Evolutionary conservation across 768 basidiomycete genomes (phyloP).

Genomic region (Boletus reticulatus): DNA sequence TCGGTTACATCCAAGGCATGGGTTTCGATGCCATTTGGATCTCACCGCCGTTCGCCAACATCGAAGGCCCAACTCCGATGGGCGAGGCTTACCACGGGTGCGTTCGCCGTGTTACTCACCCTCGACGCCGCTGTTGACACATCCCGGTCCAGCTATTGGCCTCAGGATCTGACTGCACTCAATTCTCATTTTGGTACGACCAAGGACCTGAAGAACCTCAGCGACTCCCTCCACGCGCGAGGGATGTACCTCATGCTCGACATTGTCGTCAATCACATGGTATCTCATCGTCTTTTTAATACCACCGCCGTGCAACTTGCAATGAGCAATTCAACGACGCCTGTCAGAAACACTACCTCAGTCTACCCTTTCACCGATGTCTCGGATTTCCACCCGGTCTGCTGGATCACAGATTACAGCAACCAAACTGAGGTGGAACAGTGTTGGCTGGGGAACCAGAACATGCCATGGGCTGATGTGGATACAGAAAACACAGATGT

Average conservation of each 20-base stretch:
- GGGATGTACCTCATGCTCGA: conserved; percentile 64
- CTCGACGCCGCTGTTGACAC: background rate
- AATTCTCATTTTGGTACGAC: conserved; percentile 54
- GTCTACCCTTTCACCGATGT: conserved; percentile 33
- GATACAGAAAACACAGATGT: conserved; percentile 51
- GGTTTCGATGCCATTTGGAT: conserved; percentile 63
- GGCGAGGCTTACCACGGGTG: conserved; percentile 60
- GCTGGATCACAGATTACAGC: conserved; percentile 41
- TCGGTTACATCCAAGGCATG: conserved; percentile 64
- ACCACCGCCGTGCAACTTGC: conserved; percentile 23
- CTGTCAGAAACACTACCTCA: conserved; percentile 17
- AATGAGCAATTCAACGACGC: conserved; percentile 5
- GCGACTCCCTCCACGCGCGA: conserved; percentile 44
- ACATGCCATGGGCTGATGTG: conserved; percentile 54
- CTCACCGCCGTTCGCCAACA: conserved; percentile 50
- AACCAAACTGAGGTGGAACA: conserved; percentile 51
- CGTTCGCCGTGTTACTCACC: background rate
- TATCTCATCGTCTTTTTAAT: conserved; percentile 31
- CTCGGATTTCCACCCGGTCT: conserved; percentile 39
- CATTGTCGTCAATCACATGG: conserved; percentile 63
- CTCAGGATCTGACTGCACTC: conserved; percentile 43
- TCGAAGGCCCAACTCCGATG: conserved; percentile 46
- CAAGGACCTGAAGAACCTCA: conserved; percentile 49
- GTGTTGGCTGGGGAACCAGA: conserved; percentile 59
- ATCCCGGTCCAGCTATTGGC: conserved; percentile 46